Conservation (phyloP, 2,329 filamentous ascomycete genomes). For the Lasiodiplodia sp. region DNA sequence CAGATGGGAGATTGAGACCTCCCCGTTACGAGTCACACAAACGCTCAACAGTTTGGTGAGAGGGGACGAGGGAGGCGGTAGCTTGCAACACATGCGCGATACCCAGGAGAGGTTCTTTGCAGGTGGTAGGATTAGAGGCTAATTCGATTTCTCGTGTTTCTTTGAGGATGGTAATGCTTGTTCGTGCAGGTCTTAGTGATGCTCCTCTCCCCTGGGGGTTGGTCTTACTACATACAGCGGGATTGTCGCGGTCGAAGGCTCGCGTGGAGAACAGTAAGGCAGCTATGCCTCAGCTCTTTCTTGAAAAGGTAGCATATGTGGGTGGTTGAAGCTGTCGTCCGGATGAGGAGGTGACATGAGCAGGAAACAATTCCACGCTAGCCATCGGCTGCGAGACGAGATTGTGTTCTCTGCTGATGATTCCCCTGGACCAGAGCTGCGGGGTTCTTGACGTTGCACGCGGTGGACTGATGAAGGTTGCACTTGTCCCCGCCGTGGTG, state of each 20-base stretch:
- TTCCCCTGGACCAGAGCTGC: neutral
- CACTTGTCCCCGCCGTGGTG: no score
- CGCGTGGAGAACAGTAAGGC: no score
- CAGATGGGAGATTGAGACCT: neutral
- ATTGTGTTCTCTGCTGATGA: neutral
- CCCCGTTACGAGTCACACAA: neutral
- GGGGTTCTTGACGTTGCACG: neutral
- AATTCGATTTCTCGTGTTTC: neutral
- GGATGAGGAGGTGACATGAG: no score
- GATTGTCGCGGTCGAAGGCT: no score
- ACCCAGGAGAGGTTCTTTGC: neutral
- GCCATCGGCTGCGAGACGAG: no score
- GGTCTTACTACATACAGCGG: no score
- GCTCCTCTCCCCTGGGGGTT: neutral
- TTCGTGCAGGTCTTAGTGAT: neutral
- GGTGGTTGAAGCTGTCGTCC: no score
- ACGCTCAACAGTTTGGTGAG: neutral
- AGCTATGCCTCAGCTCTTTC: no score
- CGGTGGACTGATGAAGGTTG: neutral
- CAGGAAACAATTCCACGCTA: no score
- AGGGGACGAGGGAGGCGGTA: neutral
- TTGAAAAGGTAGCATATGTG: no score
- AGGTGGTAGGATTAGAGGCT: neutral
- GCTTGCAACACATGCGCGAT: neutral
- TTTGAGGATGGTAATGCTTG: neutral